These are phyloP conservation scores for Tetracladium setigerum DNA, from an alignment of 495 filamentous ascomycete genomes.

Conservation along the genomic window DNA sequence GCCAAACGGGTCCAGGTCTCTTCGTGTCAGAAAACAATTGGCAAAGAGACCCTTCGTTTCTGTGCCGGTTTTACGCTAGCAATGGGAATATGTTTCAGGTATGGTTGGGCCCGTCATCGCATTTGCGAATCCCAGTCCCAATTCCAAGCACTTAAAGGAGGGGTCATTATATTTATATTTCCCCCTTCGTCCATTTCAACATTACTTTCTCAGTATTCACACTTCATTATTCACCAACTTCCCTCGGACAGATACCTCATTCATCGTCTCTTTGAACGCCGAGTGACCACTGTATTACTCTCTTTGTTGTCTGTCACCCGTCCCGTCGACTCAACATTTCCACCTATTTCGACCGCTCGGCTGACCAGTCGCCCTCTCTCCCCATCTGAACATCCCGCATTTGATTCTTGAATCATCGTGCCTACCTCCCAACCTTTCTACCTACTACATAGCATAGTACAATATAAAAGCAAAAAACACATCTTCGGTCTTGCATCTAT, in stretches of 20 bases:
- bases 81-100: not conserved
- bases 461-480: slow-evolving; percentile 38
- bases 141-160: slow-evolving; percentile 10
- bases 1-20: slow-evolving; percentile 10
- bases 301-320: no score
- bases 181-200: not conserved
- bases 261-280: no score
- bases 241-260: no score
- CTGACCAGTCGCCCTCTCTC: no score
- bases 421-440: slow-evolving; percentile 2
- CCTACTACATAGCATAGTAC: slow-evolving; percentile 45
- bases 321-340: no score
- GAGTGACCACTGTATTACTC: no score
- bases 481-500: slow-evolving; percentile 24
- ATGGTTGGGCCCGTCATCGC: slow-evolving; percentile 11
- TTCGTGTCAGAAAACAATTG: slow-evolving; percentile 20
- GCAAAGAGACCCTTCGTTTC: not conserved
- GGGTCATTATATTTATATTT: slow-evolving; percentile 7
- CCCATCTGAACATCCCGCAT: no score
- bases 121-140: not conserved
- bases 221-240: no score
- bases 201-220: no score
- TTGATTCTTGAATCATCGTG: no score
- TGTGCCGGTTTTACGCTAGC: no score
- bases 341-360: no score